These are phyloP conservation scores for Paecilomyces fulvus DNA, from an alignment of 2,329 filamentous ascomycete species.

Conservation along the genomic window DNA sequence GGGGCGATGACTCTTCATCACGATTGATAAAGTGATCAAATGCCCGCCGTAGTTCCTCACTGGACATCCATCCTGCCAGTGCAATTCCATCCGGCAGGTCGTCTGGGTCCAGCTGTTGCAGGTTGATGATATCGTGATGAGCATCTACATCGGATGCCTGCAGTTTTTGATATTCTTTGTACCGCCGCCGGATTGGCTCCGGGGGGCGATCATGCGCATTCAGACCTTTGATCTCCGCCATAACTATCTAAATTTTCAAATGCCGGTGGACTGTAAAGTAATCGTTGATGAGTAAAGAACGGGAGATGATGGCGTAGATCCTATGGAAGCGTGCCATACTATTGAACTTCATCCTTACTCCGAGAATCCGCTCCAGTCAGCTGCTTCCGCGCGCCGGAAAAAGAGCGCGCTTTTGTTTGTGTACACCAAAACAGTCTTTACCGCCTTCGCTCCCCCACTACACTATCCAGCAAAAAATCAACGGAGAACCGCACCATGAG, in stretches of 20 bases:
- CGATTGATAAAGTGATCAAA: conserved; percentile 23
- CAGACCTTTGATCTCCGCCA: conserved; percentile 37
- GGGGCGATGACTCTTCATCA: conserved; percentile 2
- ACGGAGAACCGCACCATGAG: background rate
- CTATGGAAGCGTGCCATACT: background rate
- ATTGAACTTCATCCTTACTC: no score
- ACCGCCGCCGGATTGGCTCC: conserved; percentile 57
- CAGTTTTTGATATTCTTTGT: conserved; percentile 65
- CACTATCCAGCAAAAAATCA: conserved; percentile 24
- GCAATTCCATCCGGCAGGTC: conserved; percentile 17
- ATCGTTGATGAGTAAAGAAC: background rate
- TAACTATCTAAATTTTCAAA: conserved; percentile 4
- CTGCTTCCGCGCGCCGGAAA: conserved; percentile 10
- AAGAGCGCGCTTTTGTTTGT: conserved; percentile 26
- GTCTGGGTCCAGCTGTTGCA: conserved; percentile 32
- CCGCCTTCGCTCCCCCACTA: conserved; percentile 31
- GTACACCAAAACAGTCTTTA: conserved; percentile 21
- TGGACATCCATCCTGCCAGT: conserved; percentile 21
- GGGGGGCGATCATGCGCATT: conserved; percentile 76
- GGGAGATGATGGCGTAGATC: background rate
- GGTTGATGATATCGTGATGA: conserved; percentile 51
- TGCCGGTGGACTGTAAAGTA: background rate
- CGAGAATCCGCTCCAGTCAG: conserved; percentile 2
- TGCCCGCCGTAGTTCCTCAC: conserved; percentile 18
- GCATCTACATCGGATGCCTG: conserved; percentile 44